Evolutionary conservation across 768 basidiomycete species (phyloP).

Genomic region (Macrolepiota fuliginosa): DNA sequence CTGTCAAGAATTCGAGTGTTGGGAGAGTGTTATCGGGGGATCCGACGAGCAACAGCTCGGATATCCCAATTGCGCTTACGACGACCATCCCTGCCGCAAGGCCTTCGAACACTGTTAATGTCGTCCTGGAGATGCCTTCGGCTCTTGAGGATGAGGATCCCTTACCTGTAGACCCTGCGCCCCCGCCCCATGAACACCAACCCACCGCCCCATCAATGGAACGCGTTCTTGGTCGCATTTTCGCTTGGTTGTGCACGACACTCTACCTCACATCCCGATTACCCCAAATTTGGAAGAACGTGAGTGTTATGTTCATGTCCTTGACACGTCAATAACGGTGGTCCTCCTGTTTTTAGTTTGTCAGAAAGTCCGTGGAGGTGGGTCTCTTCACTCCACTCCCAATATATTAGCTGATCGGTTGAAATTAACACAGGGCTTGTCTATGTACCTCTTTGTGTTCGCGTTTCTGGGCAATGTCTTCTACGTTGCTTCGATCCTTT

Average conservation of each 20-base stretch:
- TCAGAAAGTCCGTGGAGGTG: slow-evolving; percentile 87
- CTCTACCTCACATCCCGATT: slow-evolving; percentile 91
- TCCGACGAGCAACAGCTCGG: not conserved
- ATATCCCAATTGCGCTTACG: not conserved
- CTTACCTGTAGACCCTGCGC: slow-evolving; percentile 2
- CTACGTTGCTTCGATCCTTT: slow-evolving; percentile 89
- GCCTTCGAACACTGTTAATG: not conserved
- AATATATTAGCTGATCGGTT: not conserved
- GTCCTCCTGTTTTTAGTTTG: slow-evolving; percentile 49
- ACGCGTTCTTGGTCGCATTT: slow-evolving; percentile 81
- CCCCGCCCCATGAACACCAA: slow-evolving; percentile 22
- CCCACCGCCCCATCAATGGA: slow-evolving; percentile 36
- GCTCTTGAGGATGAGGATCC: slow-evolving; percentile 5
- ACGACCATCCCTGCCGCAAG: not conserved
- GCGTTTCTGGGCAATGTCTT: slow-evolving; percentile 94
- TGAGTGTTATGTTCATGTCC: slow-evolving; percentile 40
- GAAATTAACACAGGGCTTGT: slow-evolving; percentile 63
- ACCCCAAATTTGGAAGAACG: slow-evolving; percentile 99
- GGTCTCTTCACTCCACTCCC: slow-evolving; percentile 3
- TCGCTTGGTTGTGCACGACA: slow-evolving; percentile 92
- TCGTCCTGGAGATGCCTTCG: not conserved
- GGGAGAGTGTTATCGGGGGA: slow-evolving; percentile 47
- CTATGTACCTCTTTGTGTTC: slow-evolving; percentile 89
- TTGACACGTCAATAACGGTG: not conserved
- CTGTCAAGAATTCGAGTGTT: slow-evolving; percentile 29